phyloP scores from a whole-genome alignment of 208 protist species.

The Crithidia thermophila region DNA sequence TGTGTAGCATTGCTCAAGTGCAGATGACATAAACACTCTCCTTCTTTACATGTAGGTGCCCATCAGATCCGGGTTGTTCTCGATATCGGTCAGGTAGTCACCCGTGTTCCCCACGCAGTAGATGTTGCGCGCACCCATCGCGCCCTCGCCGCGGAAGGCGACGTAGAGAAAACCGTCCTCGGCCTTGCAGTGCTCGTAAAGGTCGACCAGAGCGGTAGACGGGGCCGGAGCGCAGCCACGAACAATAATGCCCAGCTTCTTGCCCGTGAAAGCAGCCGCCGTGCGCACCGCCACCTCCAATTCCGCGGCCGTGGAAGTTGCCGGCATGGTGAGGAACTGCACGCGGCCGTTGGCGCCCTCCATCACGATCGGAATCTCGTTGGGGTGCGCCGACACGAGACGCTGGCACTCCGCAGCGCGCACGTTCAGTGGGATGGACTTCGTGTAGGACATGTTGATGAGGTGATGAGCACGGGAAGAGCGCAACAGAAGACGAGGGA shows the following conservation, averaged over 20 bases:
- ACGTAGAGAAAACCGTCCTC: constrained; percentile 40
- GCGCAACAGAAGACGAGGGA: not conserved
- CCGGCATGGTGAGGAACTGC: constrained; percentile 29
- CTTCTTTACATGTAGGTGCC: constrained; percentile 3
- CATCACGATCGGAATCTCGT: constrained; percentile 17
- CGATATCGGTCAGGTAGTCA: constrained; percentile 10
- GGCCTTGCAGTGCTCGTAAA: constrained; percentile 26
- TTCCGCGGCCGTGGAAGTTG: constrained; percentile 21
- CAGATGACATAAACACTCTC: not conserved
- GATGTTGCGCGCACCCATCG: constrained; percentile 16
- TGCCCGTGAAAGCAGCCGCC: not conserved
- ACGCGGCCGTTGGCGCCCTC: constrained; percentile 22
- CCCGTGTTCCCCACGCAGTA: constrained; percentile 15
- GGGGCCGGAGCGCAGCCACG: constrained; percentile 13
- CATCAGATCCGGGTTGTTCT: constrained; percentile 25
- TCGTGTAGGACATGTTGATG: constrained; percentile 7
- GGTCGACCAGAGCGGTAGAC: constrained; percentile 21
- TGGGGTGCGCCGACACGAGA: constrained; percentile 19
- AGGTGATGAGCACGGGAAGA: not conserved
- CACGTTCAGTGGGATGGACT: constrained; percentile 9
- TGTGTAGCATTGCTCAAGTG: no score
- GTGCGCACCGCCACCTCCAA: constrained; percentile 18
- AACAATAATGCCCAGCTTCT: constrained; percentile 12
- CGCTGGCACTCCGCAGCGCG: constrained; percentile 22
- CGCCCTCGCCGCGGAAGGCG: constrained; percentile 7